Evolutionary conservation across 2,329 filamentous ascomycete species (phyloP).

Genomic region (Gaeumannomyces tritici): DNA sequence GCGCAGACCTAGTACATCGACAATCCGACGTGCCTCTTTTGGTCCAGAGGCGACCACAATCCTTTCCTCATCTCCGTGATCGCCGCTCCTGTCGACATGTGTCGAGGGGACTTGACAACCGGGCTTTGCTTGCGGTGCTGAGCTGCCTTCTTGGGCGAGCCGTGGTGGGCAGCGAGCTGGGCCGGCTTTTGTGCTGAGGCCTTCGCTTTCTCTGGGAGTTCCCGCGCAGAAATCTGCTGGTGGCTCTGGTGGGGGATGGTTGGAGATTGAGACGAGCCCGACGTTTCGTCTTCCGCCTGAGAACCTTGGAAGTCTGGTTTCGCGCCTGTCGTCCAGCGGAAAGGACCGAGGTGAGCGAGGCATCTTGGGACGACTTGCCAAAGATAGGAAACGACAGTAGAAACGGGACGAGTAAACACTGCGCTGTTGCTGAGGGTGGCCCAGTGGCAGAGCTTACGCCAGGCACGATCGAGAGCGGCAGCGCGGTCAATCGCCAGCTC

Average conservation of each 20-base stretch:
- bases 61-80: background rate
- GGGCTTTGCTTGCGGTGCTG: background rate
- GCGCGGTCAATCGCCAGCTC: background rate
- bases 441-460: background rate
- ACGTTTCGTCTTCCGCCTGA: background rate
- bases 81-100: background rate
- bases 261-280: background rate
- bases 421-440: background rate
- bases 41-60: too few relatives aligned
- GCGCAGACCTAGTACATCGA: slow-evolving; percentile 1
- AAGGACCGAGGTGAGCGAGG: background rate
- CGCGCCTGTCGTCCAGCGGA: background rate
- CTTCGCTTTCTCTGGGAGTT: background rate
- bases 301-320: background rate
- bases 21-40: background rate
- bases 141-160: background rate
- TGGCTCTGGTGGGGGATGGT: background rate
- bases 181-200: too few relatives aligned
- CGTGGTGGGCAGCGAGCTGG: background rate
- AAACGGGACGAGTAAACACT: background rate
- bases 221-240: background rate
- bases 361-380: background rate
- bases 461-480: background rate
- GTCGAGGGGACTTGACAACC: background rate
- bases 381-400: background rate